Evolutionary conservation across 306 rosid species (phyloP).

Genomic region (Dryas alaskensis): DNA sequence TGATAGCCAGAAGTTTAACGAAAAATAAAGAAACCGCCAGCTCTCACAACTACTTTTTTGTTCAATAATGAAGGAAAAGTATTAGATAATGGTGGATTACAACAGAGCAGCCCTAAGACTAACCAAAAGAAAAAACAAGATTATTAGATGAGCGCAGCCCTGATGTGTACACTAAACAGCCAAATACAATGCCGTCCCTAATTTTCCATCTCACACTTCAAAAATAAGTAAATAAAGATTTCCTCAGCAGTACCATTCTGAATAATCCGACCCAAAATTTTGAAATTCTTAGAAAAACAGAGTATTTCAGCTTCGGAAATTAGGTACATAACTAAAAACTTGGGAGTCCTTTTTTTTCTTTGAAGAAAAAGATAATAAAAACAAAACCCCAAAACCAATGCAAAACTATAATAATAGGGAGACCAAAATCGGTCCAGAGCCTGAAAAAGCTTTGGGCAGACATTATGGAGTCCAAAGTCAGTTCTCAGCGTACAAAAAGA

Average conservation of each 20-base stretch:
- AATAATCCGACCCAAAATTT: neutral
- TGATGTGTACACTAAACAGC: neutral
- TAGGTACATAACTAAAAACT: neutral
- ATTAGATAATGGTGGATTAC: slow-evolving; percentile 21
- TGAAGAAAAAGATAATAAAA: slow-evolving; percentile 4
- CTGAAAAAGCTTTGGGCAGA: slow-evolving; percentile 26
- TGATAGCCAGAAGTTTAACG: neutral
- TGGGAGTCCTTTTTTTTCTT: neutral
- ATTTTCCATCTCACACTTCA: slow-evolving; percentile 4
- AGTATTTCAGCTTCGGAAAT: neutral
- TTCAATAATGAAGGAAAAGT: neutral
- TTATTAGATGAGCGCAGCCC: neutral
- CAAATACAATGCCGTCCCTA: slow-evolving; percentile 1
- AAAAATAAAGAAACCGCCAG: neutral
- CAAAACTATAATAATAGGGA: neutral
- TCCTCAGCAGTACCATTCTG: neutral
- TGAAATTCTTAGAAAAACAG: neutral
- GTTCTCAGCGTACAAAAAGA: slow-evolving; percentile 43
- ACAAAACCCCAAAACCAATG: neutral
- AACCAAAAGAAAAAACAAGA: neutral
- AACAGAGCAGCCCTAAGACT: slow-evolving; percentile 20
- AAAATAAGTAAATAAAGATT: too few relatives aligned
- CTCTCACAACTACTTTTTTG: slow-evolving; percentile 7
- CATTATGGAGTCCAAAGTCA: slow-evolving; percentile 44
- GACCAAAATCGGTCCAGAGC: slow-evolving; percentile 10